Conservation (phyloP, 257 asterid species). For the Primulina tabacum region DNA sequence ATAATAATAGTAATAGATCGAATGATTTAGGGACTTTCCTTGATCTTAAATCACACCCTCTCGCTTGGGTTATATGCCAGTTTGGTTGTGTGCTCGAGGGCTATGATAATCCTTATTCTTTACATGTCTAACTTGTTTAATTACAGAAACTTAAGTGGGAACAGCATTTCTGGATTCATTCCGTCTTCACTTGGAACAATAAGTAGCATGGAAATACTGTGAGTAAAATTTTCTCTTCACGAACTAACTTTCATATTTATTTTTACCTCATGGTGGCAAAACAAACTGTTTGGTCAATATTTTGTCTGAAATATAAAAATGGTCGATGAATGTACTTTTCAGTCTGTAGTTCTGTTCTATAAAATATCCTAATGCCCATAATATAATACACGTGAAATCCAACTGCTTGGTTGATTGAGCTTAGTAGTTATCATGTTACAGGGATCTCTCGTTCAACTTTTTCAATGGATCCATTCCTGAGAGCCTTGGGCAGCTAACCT, state of each 20-base stretch:
- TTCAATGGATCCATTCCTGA: slow-evolving; percentile 95
- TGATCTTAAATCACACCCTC: background rate
- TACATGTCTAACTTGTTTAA: slow-evolving; percentile 9
- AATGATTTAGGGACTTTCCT: background rate
- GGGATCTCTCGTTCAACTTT: slow-evolving; percentile 89
- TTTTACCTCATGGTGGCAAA: slow-evolving; percentile 5
- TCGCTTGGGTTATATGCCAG: background rate
- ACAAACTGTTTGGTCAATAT: background rate
- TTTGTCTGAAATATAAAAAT: background rate
- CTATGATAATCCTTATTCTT: slow-evolving; percentile 3
- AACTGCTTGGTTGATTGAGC: background rate
- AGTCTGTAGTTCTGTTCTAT: background rate
- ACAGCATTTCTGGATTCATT: slow-evolving; percentile 78
- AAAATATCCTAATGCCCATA: background rate
- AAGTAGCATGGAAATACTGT: slow-evolving; percentile 67
- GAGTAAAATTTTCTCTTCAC: slow-evolving; percentile 32
- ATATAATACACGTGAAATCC: background rate
- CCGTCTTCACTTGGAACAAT: slow-evolving; percentile 78
- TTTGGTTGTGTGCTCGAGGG: background rate
- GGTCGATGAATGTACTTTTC: background rate
- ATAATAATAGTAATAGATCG: no score
- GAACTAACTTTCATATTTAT: slow-evolving; percentile 5
- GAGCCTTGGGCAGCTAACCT: slow-evolving; percentile 78
- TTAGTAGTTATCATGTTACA: slow-evolving; percentile 27
- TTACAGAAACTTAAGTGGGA: slow-evolving; percentile 91